These are phyloP conservation scores for Pseudogymnoascus sp. DNA, from an alignment of 2,329 filamentous ascomycete species.

Conservation along the genomic window DNA sequence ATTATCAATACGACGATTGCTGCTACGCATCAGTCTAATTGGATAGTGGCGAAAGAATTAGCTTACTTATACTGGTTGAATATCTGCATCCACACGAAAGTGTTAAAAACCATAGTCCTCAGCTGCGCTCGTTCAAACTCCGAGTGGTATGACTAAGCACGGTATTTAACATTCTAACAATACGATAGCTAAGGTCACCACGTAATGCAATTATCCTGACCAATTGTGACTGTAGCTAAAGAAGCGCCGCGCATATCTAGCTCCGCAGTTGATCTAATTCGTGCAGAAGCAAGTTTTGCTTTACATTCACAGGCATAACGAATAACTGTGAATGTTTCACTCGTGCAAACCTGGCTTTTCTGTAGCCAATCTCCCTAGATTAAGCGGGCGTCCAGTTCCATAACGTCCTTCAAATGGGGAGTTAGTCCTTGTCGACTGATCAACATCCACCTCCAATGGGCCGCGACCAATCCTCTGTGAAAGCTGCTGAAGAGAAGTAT, in stretches of 20 bases:
- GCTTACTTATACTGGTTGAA: slow-evolving; percentile 91
- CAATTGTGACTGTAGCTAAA: too few species aligned
- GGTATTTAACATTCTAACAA: background rate
- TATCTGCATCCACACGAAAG: slow-evolving; percentile 63
- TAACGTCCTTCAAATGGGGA: slow-evolving; percentile 11
- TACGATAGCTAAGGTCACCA: background rate
- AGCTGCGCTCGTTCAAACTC: slow-evolving; percentile 36
- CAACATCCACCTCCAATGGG: background rate
- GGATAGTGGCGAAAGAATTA: background rate
- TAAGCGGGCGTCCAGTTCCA: slow-evolving; percentile 12
- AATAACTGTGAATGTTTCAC: background rate
- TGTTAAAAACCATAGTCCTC: slow-evolving; percentile 58
- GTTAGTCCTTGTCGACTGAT: background rate
- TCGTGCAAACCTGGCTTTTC: background rate
- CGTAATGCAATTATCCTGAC: background rate
- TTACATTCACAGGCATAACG: background rate
- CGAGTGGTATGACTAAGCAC: slow-evolving; percentile 33
- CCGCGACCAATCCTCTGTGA: slow-evolving; percentile 9
- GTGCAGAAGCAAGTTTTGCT: background rate
- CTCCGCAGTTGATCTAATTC: background rate
- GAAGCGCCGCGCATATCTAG: too few species aligned
- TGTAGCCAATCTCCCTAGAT: background rate
- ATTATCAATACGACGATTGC: slow-evolving; percentile 88
- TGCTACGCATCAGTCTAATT: slow-evolving; percentile 29
- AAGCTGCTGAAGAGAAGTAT: slow-evolving; percentile 25